Conservation (phyloP, 257 asterid genomes). For the Nicotiana benthamiana region DNA sequence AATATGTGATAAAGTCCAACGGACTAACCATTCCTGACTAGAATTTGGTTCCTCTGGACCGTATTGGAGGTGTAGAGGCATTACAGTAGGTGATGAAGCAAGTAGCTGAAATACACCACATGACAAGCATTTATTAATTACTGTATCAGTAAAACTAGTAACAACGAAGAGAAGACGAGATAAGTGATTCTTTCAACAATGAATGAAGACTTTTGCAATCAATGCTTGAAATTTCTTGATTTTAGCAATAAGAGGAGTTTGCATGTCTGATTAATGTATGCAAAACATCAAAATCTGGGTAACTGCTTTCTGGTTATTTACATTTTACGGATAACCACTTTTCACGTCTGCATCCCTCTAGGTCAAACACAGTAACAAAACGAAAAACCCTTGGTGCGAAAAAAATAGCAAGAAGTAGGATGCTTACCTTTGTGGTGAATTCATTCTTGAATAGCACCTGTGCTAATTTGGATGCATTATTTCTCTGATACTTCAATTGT, state of each 20-base stretch:
- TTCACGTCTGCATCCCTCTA: background rate
- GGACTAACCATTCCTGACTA: constrained; percentile 47
- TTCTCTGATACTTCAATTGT: constrained; percentile 13
- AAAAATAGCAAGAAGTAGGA: background rate
- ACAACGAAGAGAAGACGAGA: background rate
- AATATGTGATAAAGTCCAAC: constrained; percentile 47
- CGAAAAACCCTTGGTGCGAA: background rate
- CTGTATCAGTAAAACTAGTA: background rate
- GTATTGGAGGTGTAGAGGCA: constrained; percentile 42
- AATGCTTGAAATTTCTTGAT: background rate
- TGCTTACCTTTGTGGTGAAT: constrained; percentile 27
- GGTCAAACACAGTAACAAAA: background rate
- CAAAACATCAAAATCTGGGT: background rate
- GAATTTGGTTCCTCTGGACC: constrained; percentile 43
- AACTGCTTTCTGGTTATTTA: background rate
- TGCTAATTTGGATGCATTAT: constrained; percentile 1
- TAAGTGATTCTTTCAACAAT: background rate
- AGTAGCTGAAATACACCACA: constrained; percentile 35
- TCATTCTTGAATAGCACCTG: constrained; percentile 22
- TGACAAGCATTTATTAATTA: background rate
- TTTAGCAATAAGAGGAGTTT: background rate
- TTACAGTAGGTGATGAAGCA: constrained; percentile 24
- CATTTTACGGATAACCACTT: background rate
- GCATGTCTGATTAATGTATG: background rate
- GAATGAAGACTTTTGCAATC: background rate